Evolutionary conservation across 345 rosid genomes (phyloP), one percentile per base, ranked within the genome.

Genomic region (Cardamine occulta): DNA sequence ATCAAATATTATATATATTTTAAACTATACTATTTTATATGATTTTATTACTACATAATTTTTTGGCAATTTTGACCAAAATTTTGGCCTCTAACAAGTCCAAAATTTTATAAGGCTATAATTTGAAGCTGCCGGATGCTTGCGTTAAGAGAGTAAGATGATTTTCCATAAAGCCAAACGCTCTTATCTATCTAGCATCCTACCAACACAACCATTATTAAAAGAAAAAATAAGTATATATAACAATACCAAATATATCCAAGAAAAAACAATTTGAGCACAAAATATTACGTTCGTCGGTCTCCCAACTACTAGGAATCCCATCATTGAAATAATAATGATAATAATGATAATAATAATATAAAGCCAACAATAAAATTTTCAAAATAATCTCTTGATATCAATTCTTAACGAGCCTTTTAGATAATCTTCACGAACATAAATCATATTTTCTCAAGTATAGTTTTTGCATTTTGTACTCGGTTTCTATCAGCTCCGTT

Each of bases 231-330:
- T 32, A 34, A 2, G 15, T 44, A 15, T 42, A 21, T 1, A 44
- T 44, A 14, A n/a, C 18, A 44, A 14, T 44, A 44, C 49, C 49
- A 44, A 14, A 44, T 44, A 15, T 6, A 8, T 44, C 18, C 18
- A 44, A 44, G 18, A 44, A 15, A 44, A 44, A 14, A 5, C 8
- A 56, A 42, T 31, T 55, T 44, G 24, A 32, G 23, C 56, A 31
- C 49, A 53, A 5, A 5, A 53, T 31, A 31, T 19, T 45, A 58
- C 51, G 23, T 44, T 49, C 64, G 19, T 69, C 18, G 65, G 65
- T 70, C n/a, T 57, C 45, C 66, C 56, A 57, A 29, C 55, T 40
- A 55, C 53, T 68, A 14, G 18, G 29, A 26, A 52, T 14, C 53
- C 35, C 19, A 17, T 68, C 29, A 18, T 28, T 68, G 19, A 52